Conservation (phyloP, 2,329 filamentous ascomycete genomes). For the Trichoderma sp. region DNA sequence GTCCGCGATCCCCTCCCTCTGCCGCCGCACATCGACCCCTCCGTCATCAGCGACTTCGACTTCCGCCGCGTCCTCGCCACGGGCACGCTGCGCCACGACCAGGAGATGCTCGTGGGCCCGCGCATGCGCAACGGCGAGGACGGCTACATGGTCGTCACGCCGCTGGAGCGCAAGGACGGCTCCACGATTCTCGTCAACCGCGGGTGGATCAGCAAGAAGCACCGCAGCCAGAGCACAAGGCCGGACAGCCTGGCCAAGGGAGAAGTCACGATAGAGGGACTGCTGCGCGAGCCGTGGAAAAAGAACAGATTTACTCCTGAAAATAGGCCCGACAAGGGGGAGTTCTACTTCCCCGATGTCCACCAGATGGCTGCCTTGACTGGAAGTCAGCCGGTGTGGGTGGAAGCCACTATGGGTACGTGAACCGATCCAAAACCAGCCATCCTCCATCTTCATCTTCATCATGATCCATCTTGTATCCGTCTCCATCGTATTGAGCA, state of each 20-base stretch:
- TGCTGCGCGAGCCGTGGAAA: conserved; percentile 89
- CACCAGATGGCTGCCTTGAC: conserved; percentile 82
- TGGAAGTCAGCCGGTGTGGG: conserved; percentile 86
- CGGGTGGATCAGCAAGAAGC: conserved; percentile 85
- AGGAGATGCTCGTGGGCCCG: conserved; percentile 95
- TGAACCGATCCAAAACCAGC: conserved; percentile 14
- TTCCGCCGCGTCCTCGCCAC: conserved; percentile 79
- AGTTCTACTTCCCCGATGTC: conserved; percentile 96
- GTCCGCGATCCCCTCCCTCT: conserved; percentile 82
- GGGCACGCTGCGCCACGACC: conserved; percentile 78
- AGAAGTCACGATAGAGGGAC: conserved; percentile 76
- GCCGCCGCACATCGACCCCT: conserved; percentile 77
- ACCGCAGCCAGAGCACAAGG: conserved; percentile 65
- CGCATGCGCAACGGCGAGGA: conserved; percentile 86
- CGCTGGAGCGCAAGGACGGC: conserved; percentile 70
- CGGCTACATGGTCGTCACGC: conserved; percentile 89
- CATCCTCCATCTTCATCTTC: neutral
- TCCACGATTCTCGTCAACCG: conserved; percentile 83
- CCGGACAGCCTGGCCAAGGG: conserved; percentile 66
- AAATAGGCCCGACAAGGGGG: conserved; percentile 77
- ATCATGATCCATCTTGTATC: neutral
- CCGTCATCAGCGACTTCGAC: conserved; percentile 85
- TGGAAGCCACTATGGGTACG: conserved; percentile 91
- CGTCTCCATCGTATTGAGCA: neutral
- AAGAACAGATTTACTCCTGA: conserved; percentile 97